Conservation (phyloP, 495 filamentous ascomycete species). For the Xylaria curta region DNA sequence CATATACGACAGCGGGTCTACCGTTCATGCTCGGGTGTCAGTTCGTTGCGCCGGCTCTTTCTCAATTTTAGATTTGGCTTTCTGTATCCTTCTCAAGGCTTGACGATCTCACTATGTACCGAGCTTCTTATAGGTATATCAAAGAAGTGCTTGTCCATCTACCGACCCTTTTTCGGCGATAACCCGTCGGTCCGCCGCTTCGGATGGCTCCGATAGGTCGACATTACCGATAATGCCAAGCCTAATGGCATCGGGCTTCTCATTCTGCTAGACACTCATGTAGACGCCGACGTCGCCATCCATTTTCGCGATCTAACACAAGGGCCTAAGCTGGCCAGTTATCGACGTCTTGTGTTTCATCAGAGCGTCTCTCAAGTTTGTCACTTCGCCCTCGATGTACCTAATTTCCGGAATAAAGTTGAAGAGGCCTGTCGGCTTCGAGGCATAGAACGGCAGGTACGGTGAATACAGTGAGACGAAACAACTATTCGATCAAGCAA, state of each 20-base stretch:
- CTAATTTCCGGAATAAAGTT: slow-evolving; percentile 29
- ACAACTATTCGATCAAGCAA: slow-evolving; percentile 45
- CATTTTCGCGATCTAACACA: slow-evolving; percentile 79
- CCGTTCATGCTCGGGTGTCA: neutral
- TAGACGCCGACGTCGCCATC: slow-evolving; percentile 68
- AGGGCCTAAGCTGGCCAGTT: slow-evolving; percentile 58
- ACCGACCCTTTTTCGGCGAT: neutral
- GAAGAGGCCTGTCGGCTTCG: slow-evolving; percentile 23
- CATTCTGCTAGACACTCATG: slow-evolving; percentile 70
- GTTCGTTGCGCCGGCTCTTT: neutral
- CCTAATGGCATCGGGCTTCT: slow-evolving; percentile 44
- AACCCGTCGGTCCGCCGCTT: slow-evolving; percentile 13
- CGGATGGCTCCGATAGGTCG: slow-evolving; percentile 15
- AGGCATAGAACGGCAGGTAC: slow-evolving; percentile 29
- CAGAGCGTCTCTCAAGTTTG: slow-evolving; percentile 69
- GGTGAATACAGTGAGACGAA: slow-evolving; percentile 36
- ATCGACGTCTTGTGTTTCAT: slow-evolving; percentile 62
- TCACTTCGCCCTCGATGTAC: too few species aligned
- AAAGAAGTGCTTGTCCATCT: neutral
- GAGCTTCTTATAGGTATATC: neutral
- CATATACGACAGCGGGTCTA: neutral
- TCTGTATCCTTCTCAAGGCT: neutral
- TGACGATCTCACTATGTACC: neutral
- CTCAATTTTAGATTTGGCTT: neutral
- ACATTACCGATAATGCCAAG: slow-evolving; percentile 5